Conservation (phyloP, 2,329 filamentous ascomycete species). For the Leptographium lundbergii region DNA sequence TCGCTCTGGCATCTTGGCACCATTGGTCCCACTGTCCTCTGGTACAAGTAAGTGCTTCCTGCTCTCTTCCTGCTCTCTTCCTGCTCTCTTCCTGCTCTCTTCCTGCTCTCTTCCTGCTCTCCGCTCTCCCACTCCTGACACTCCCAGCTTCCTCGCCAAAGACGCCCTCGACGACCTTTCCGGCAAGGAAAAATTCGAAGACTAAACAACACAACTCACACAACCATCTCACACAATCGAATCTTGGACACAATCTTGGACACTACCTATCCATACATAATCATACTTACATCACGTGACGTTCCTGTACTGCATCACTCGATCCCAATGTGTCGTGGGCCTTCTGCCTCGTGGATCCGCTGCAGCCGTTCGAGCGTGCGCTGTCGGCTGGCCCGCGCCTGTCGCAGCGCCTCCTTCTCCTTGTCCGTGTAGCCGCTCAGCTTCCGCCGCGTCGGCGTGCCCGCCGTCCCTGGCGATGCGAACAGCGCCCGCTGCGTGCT, state of each 20-base stretch:
- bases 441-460: constrained; percentile 45
- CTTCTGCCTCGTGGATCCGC: constrained; percentile 30
- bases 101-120: constrained; percentile 9
- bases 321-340: constrained; percentile 13
- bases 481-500: constrained; percentile 23
- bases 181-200: constrained; percentile 53
- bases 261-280: neutral
- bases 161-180: constrained; percentile 76
- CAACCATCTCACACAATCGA: too few species aligned
- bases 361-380: constrained; percentile 13
- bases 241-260: neutral
- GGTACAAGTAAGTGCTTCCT: constrained; percentile 69
- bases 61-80: neutral
- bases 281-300: neutral
- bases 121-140: neutral
- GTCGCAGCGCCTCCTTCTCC: constrained; percentile 44
- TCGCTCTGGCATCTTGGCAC: constrained; percentile 93
- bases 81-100: constrained; percentile 14
- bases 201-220: neutral
- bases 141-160: constrained; percentile 64
- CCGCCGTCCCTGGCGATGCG: constrained; percentile 13
- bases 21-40: constrained; percentile 74
- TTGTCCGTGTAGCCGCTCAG: constrained; percentile 45
- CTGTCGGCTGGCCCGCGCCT: constrained; percentile 31
- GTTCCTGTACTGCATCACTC: constrained; percentile 1